These are phyloP conservation scores for Cryomyces antarcticus DNA, from an alignment of 495 filamentous ascomycete genomes.

Conservation along the genomic window DNA sequence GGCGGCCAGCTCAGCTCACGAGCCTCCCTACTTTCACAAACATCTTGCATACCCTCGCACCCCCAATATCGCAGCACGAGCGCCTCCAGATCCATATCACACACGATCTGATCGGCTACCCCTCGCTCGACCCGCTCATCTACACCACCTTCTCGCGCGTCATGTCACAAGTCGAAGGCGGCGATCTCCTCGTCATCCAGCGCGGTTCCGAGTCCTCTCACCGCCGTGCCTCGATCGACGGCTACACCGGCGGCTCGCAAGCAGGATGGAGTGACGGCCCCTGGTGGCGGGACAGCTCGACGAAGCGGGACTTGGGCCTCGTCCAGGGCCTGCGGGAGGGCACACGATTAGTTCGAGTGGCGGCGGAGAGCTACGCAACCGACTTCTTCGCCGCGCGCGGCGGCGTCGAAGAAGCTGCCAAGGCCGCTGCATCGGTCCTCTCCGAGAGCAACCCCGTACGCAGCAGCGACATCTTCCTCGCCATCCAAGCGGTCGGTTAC, in stretches of 20 bases:
- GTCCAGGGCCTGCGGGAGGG: slow-evolving; percentile 68
- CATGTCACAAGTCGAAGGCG: slow-evolving; percentile 96
- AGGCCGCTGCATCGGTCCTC: slow-evolving; percentile 49
- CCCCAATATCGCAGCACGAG: slow-evolving; percentile 93
- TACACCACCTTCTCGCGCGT: slow-evolving; percentile 87
- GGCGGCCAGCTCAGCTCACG: slow-evolving; percentile 77
- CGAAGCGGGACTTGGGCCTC: slow-evolving; percentile 54
- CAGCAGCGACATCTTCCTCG: slow-evolving; percentile 83
- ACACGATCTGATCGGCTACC: slow-evolving; percentile 85
- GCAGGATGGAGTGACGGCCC: slow-evolving; percentile 77
- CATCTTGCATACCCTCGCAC: slow-evolving; percentile 83
- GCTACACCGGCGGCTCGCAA: slow-evolving; percentile 30
- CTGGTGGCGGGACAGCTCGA: slow-evolving; percentile 69
- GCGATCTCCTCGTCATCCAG: slow-evolving; percentile 91
- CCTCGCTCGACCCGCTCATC: slow-evolving; percentile 81
- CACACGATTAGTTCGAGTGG: slow-evolving; percentile 70
- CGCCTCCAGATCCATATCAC: slow-evolving; percentile 95
- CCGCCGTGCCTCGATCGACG: slow-evolving; percentile 27
- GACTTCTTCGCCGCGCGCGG: slow-evolving; percentile 64
- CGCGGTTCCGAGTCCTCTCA: slow-evolving; percentile 64
- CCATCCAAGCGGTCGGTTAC: slow-evolving; percentile 69
- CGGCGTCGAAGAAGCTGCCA: slow-evolving; percentile 61
- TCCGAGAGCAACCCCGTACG: slow-evolving; percentile 75
- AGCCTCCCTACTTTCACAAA: slow-evolving; percentile 90
- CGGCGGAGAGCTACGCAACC: slow-evolving; percentile 65